Conservation (phyloP, 768 basidiomycete genomes). For the Kwoniella sp. region DNA sequence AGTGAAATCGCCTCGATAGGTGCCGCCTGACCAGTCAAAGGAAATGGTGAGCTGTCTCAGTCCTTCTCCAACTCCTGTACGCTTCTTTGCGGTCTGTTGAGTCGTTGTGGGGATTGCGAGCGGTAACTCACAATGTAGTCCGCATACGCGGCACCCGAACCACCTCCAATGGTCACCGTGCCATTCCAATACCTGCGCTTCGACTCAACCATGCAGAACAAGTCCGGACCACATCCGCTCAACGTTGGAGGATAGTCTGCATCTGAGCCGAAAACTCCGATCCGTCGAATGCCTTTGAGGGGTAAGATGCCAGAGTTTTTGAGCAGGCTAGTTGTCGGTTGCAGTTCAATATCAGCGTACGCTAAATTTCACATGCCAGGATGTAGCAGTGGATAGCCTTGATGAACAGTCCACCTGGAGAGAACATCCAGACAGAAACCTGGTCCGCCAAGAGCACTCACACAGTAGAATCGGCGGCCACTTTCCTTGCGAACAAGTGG, state of each 20-base stretch:
- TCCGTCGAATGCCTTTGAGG: slow-evolving; percentile 48
- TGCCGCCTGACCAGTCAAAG: slow-evolving; percentile 38
- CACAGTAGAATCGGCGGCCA: slow-evolving; percentile 50
- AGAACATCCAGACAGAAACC: neutral
- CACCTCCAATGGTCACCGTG: slow-evolving; percentile 52
- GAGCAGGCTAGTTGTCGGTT: slow-evolving; percentile 32
- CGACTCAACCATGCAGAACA: slow-evolving; percentile 44
- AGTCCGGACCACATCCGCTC: slow-evolving; percentile 46
- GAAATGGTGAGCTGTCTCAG: neutral
- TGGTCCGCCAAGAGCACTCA: slow-evolving; percentile 30
- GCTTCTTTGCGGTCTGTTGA: no score
- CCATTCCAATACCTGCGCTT: slow-evolving; percentile 50
- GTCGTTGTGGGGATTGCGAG: neutral
- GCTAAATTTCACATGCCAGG: no score
- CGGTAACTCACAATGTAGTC: slow-evolving; percentile 44
- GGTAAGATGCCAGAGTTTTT: slow-evolving; percentile 51
- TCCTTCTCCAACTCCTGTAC: no score
- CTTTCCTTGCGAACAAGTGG: slow-evolving; percentile 54
- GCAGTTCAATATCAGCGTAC: no score
- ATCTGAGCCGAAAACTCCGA: slow-evolving; percentile 65
- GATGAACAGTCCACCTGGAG: no score
- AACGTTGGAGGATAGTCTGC: slow-evolving; percentile 59
- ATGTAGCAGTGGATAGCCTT: no score
- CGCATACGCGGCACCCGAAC: slow-evolving; percentile 50
- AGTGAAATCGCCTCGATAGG: slow-evolving; percentile 51